Base-by-base conservation (phyloP, 2,329 filamentous ascomycete genomes). In the Aspergillus candidus region DNA sequence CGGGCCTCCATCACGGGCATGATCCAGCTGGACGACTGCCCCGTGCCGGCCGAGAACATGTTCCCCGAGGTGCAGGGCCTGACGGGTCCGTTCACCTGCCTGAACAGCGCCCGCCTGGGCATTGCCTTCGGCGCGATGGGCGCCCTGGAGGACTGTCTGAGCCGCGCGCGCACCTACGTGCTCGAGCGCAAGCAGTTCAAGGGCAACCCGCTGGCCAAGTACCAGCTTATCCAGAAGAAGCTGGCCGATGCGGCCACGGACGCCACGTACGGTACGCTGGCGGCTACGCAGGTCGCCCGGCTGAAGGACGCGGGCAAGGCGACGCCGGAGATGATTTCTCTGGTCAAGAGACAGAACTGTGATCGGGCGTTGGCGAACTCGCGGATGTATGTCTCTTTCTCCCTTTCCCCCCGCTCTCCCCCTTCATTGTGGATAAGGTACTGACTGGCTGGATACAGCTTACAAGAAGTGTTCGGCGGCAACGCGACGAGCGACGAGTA, bases 401-500 rank as follows among this genome's bases (percentile, higher is more conserved):
- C 36, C 43, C 14, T 39, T 31, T 22, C 15, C 22, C 38, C 4
- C n/a, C 11, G n/a, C 6, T 35, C 22, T 29, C 27, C n/a, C 37
- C 27, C 12, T 38, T 38, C n/a, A 6, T 45, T 29, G 12, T 39
- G 10, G 15, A 13, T n/a, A 40, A n/a, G 39, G 29, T 35, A 15
- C 35, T 12, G 10, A 18, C 39, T 17, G 35, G 10, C 39, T 17
- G 35, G 10, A 12, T 11, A 38, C 46, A 82, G 78, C 48, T 73
- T 98, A 49, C 93, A 98, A 69, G 93, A 98, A 72, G 80, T 98
- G 15, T 96, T 98, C 71, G 93, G 93, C 46, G 93, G 93, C 27
- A 98, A 98, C 62, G 93, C 93, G n/a, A 88, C 93, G 39, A 95
- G 89, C 61, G 93, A 98, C 59, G 93, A 98, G 71, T 98, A 97